Evolutionary conservation across 768 basidiomycete genomes (phyloP).

Genomic region (Lactifluus hygrophoroides): DNA sequence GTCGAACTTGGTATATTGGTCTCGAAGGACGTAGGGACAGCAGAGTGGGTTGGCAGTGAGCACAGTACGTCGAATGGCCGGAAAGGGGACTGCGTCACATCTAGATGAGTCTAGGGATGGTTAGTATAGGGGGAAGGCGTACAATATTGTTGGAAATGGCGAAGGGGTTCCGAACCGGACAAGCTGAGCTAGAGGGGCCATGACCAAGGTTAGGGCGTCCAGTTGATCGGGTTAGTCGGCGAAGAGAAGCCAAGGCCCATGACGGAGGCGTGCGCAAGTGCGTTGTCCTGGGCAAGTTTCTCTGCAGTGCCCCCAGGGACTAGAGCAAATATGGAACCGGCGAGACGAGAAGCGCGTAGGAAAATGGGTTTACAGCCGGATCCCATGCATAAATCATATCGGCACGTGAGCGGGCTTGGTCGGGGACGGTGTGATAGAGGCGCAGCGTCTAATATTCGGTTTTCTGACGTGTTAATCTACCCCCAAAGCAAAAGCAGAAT

Average conservation of each 20-base stretch:
- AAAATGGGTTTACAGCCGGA: slow-evolving; percentile 91
- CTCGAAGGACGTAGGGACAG: slow-evolving; percentile 66
- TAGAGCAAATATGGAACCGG: slow-evolving; percentile 42
- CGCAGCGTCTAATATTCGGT: slow-evolving; percentile 76
- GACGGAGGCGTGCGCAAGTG: slow-evolving; percentile 22
- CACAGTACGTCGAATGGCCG: slow-evolving; percentile 62
- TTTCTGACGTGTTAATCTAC: slow-evolving; percentile 60
- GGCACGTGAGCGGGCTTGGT: slow-evolving; percentile 37
- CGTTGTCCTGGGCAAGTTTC: slow-evolving; percentile 39
- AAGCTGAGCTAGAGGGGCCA: background rate
- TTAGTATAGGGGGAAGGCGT: slow-evolving; percentile 34
- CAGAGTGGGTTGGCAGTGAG: slow-evolving; percentile 79
- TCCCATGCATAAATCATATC: slow-evolving; percentile 78
- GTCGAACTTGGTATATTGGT: slow-evolving; percentile 55
- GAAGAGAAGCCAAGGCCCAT: background rate
- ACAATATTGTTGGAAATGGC: background rate
- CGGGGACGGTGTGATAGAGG: slow-evolving; percentile 30
- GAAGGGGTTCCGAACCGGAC: too few species aligned
- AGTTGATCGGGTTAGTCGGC: background rate
- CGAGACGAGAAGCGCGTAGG: slow-evolving; percentile 56
- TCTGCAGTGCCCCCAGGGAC: slow-evolving; percentile 46
- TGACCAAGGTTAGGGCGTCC: background rate
- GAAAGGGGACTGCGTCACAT: slow-evolving; percentile 21
- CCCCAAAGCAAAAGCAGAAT: slow-evolving; percentile 46
- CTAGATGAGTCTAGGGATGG: slow-evolving; percentile 18